Conservation (phyloP, 73 alveolate genomes). For the Paramecium bursaria region DNA sequence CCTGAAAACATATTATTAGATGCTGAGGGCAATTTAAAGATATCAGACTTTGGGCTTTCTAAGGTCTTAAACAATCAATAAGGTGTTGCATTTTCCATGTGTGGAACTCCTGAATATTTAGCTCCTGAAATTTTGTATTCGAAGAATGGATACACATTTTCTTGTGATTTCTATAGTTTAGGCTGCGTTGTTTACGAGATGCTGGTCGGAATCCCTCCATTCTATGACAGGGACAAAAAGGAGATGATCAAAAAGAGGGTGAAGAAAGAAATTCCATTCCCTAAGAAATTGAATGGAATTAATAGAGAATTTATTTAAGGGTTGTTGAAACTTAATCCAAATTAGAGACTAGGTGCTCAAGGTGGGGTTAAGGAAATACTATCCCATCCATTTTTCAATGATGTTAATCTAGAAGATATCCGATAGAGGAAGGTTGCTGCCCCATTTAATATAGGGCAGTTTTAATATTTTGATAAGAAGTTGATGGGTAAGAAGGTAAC, state of each 20-base stretch:
- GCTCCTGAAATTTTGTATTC: conserved; percentile 62
- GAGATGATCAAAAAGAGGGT: conserved; percentile 79
- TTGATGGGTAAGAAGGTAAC: no score
- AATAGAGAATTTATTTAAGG: background rate
- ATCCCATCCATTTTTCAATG: conserved; percentile 23
- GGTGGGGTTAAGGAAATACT: conserved; percentile 14
- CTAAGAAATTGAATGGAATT: conserved; percentile 19
- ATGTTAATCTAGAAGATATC: conserved; percentile 56
- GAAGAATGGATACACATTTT: conserved; percentile 6
- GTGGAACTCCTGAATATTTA: conserved; percentile 73
- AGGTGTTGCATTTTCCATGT: conserved; percentile 10
- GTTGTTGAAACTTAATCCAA: conserved; percentile 36
- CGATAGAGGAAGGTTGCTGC: background rate
- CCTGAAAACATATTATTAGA: conserved; percentile 85
- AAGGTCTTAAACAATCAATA: conserved; percentile 64
- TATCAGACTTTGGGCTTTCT: conserved; percentile 88
- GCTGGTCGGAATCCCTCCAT: conserved; percentile 85
- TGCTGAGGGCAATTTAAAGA: conserved; percentile 82
- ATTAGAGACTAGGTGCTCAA: conserved; percentile 1
- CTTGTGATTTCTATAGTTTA: conserved; percentile 54
- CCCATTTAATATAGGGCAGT: no score
- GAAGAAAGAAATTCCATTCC: background rate
- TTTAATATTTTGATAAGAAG: no score
- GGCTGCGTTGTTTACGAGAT: conserved; percentile 81
- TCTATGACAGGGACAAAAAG: conserved; percentile 75